A percentile compares a stretch with the other conserved stretches of the same genome.
phyloP scores from a whole-genome alignment of 257 asterid genomes.

The Salvia rosmarinus region DNA sequence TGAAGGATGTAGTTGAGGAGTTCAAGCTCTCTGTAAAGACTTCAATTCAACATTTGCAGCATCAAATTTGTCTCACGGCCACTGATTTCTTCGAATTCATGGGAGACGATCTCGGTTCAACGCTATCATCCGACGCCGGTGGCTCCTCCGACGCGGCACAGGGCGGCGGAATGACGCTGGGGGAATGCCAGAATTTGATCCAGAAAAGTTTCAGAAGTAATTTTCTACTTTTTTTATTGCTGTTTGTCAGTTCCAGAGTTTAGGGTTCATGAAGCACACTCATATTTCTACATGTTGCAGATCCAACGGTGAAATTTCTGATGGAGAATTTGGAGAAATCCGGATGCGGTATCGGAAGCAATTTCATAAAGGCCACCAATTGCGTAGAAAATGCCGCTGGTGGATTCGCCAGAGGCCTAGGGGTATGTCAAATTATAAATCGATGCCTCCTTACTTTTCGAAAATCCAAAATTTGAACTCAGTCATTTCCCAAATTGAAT shows the following conservation, averaged over 20 bases:
- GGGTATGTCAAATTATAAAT: conserved; percentile 41
- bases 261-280: conserved; percentile 15
- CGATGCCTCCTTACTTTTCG: background rate
- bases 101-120: conserved; percentile 2
- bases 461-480: no score
- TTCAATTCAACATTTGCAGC: no score
- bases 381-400: conserved; percentile 51
- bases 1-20: no score
- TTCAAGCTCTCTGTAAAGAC: no score
- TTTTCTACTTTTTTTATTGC: background rate
- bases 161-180: conserved; percentile 47
- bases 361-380: conserved; percentile 60
- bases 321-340: conserved; percentile 75
- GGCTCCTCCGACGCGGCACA: no score
- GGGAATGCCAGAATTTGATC: conserved; percentile 58
- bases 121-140: background rate
- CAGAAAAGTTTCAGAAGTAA: conserved; percentile 42
- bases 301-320: conserved; percentile 71
- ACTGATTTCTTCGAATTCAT: conserved; percentile 5
- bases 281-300: conserved; percentile 42
- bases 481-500: no score
- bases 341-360: conserved; percentile 65
- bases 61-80: background rate
- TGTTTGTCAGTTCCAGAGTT: background rate
- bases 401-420: conserved; percentile 58